Base-by-base conservation (phyloP, 768 basidiomycete genomes). In the Imleria badia region DNA sequence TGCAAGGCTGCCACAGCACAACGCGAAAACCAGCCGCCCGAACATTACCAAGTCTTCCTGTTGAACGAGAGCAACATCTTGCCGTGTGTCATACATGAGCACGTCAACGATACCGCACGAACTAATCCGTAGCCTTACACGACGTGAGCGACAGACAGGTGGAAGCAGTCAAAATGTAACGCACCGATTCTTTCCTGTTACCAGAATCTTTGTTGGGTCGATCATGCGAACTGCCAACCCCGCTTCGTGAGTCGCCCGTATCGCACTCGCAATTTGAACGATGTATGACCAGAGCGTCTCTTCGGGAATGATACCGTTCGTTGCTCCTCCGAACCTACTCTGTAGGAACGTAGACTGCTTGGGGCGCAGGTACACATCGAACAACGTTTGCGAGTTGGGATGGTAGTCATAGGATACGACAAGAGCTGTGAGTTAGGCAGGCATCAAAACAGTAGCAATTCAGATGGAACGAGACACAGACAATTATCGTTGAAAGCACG, bases 381-480 rank as follows among this genome's bases (percentile, higher is more conserved):
- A 86, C 1, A 99, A 80, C 0, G 94, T 97, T 57, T 84, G 80
- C 1, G 94, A 81, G 60, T 86, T 83, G 0, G 97, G 85, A 64
- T 94, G 85, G 68, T 91, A 98, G 36, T 92, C 85, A 66, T 94
- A 97, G 0, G 88, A 91, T 17, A 98, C 87, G 33, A 98, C 85
- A 29, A 99, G 81, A 10, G 97, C 95, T 95, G 55, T 19, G 41
- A 34, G 41, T 33, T 30, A 43, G 33, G 47, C 48, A 53, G 39
- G 48, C 9, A 57, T 59, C 41, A 62, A 54, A 50, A 50, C n/a
- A 33, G 29, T 10, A 45, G 54, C 38, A 34, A 51, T 22, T 43
- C 56, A 23, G 26, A 39, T 9, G 42, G 48, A 53, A 45, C 14
- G 26, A 59, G 41, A 44, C 29, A 55, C 87, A 47, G 64, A 96